These are phyloP conservation scores for Gaillardinia entomophila DNA, from an alignment of 805 yeast species.

Conservation along the genomic window DNA sequence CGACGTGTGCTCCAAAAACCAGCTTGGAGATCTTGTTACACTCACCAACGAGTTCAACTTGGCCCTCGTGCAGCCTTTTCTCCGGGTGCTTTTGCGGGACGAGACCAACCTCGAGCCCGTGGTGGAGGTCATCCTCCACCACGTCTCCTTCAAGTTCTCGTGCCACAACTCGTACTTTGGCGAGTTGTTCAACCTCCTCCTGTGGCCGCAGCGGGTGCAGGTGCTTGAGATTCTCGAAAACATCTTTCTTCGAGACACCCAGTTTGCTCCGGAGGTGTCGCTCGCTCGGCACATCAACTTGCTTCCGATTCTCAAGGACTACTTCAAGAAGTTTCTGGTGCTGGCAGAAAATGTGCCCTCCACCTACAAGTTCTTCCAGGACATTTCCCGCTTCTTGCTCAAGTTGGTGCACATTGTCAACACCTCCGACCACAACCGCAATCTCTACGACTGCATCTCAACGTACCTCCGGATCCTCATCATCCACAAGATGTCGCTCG, in stretches of 20 bases:
- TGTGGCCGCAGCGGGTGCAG: slow-evolving; percentile 20
- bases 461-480: slow-evolving; percentile 51
- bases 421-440: slow-evolving; percentile 2
- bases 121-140: slow-evolving; percentile 10
- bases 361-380: slow-evolving; percentile 14
- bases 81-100: slow-evolving; percentile 19
- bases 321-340: slow-evolving; percentile 42
- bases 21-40: slow-evolving; percentile 8
- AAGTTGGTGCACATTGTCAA: slow-evolving; percentile 14
- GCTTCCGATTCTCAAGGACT: slow-evolving; percentile 36
- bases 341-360: slow-evolving; percentile 18
- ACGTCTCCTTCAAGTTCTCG: slow-evolving; percentile 22
- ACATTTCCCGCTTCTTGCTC: slow-evolving; percentile 14
- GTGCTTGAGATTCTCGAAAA: slow-evolving; percentile 24
- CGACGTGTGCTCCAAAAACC: too few relatives aligned
- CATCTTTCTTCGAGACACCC: slow-evolving; percentile 16
- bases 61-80: slow-evolving; percentile 35
- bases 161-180: slow-evolving; percentile 31
- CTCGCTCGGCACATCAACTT: slow-evolving; percentile 11
- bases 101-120: slow-evolving; percentile 3
- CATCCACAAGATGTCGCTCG: slow-evolving; percentile 49
- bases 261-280: slow-evolving; percentile 2
- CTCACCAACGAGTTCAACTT: slow-evolving; percentile 32
- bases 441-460: slow-evolving; percentile 30
- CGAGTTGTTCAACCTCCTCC: slow-evolving; percentile 29